Base-by-base conservation (phyloP, 345 rosid species). In the Mangifera indica region DNA sequence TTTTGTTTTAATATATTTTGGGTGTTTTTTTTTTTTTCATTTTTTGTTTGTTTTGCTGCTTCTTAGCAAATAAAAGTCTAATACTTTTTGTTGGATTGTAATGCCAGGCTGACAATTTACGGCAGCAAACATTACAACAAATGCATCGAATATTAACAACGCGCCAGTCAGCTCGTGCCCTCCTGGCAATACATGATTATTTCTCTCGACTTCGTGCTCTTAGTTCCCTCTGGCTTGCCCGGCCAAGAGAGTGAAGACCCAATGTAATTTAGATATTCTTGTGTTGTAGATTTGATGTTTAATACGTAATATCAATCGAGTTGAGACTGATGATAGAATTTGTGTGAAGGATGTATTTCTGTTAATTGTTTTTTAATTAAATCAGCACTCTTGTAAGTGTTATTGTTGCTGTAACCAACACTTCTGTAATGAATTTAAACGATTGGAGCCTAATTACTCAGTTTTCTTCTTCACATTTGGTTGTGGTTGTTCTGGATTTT, bases 151-250 rank as follows among this genome's bases (percentile, higher is more conserved):
- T 89, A 73, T 74, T 95, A 66, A 95, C 98, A 34, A 89, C 92
- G 7, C 92, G 97, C 7, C 99, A 95, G 79, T 88, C 94, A 25
- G 98, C 99, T 78, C 95, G 98, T 45, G 94, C 98, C n/a, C 87
- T 92, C 63, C 98, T 95, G 49, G 97, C 97, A 3, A 91, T 95
- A 55, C 89, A 92, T 20, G 96, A 95, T 76, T 92, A 92, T 79
- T 89, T 93, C 75, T 89, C 89, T 21, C 81, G 99, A 60, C 81
- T 95, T 64, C 96, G 98, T 9, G 98, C 99, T 72, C 97, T 95
- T 79, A 92, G 99, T 76, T 92, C 98, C 69, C 89, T 95, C n/a
- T 95, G 99, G 99, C 92, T 95, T 60, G 99, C 97, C 49, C 87
- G 97, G 58, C 99, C 99, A 52, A 80, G 88, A 82, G 99, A 95